Conservation (phyloP, 805 yeast genomes). For the Ogataea degrootiae region DNA sequence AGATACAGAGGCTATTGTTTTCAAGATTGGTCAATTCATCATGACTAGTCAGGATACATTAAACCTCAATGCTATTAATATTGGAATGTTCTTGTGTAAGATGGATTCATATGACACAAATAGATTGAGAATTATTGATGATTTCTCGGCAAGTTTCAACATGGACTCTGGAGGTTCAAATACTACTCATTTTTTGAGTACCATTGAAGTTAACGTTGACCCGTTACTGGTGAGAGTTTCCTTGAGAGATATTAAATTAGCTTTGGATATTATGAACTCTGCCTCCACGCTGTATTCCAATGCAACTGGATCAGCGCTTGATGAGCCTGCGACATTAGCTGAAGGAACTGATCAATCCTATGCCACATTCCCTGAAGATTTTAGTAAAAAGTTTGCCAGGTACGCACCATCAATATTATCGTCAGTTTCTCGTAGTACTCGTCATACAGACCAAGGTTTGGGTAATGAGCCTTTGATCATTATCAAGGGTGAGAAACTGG, state of each 20-base stretch:
- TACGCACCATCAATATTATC: constrained; percentile 68
- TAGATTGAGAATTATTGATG: constrained; percentile 75
- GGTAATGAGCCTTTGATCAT: constrained; percentile 34
- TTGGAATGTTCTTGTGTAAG: constrained; percentile 79
- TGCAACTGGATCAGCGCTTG: constrained; percentile 12
- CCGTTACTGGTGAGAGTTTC: constrained; percentile 80
- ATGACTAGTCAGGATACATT: constrained; percentile 63
- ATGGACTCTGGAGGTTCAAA: constrained; percentile 69
- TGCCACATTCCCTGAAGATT: constrained; percentile 54
- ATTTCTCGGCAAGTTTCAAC: constrained; percentile 74
- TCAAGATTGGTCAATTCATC: constrained; percentile 76
- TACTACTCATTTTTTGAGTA: constrained; percentile 51
- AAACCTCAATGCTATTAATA: constrained; percentile 64
- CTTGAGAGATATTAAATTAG: constrained; percentile 79
- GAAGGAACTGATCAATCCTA: constrained; percentile 17
- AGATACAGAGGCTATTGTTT: constrained; percentile 83
- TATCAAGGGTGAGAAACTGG: constrained; percentile 64
- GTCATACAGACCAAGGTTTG: constrained; percentile 3
- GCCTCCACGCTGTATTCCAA: constrained; percentile 52
- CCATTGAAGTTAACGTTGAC: constrained; percentile 67
- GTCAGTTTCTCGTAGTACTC: constrained; percentile 36
- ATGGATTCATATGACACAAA: constrained; percentile 66
- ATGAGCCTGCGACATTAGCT: constrained; percentile 1
- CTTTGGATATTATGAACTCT: constrained; percentile 63
- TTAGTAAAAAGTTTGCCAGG: constrained; percentile 52